A percentile compares a stretch with the other conserved stretches of the same genome.
These are phyloP conservation scores for Daedalea quercina DNA, from an alignment of 768 basidiomycete species.

Conservation along the genomic window DNA sequence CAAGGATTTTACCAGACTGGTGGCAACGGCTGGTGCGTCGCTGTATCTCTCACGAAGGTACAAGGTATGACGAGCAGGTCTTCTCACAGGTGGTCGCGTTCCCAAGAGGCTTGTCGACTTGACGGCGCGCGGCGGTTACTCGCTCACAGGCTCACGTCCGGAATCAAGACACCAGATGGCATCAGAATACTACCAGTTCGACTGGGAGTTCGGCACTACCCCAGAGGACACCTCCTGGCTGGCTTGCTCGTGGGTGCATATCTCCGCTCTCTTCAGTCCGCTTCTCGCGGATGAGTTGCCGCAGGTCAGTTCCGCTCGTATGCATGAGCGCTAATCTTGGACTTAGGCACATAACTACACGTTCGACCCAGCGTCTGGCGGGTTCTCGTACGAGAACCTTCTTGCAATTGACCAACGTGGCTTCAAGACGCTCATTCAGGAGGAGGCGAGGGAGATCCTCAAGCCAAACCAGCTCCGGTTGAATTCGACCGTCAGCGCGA, in stretches of 20 bases:
- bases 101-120: conserved; percentile 43
- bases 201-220: conserved; percentile 48
- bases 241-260: conserved; percentile 54
- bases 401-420: conserved; percentile 58
- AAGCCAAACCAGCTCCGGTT: conserved; percentile 38
- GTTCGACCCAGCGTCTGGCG: conserved; percentile 41
- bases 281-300: conserved; percentile 16
- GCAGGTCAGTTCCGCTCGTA: conserved; percentile 17
- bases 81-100: conserved; percentile 35
- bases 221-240: conserved; percentile 61
- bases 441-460: conserved; percentile 52
- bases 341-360: conserved; percentile 59
- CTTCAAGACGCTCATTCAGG: conserved; percentile 48
- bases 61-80: neutral
- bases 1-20: conserved; percentile 34
- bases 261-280: conserved; percentile 7
- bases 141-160: conserved; percentile 40
- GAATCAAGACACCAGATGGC: conserved; percentile 39
- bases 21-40: conserved; percentile 37
- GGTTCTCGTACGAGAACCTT: conserved; percentile 48
- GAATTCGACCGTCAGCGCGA: conserved; percentile 42
- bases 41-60: neutral
- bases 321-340: neutral
- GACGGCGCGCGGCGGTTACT: conserved; percentile 48
- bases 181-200: conserved; percentile 50